These are phyloP conservation scores for Gastrolobium villosum DNA, from an alignment of 306 rosid species.

Conservation along the genomic window DNA sequence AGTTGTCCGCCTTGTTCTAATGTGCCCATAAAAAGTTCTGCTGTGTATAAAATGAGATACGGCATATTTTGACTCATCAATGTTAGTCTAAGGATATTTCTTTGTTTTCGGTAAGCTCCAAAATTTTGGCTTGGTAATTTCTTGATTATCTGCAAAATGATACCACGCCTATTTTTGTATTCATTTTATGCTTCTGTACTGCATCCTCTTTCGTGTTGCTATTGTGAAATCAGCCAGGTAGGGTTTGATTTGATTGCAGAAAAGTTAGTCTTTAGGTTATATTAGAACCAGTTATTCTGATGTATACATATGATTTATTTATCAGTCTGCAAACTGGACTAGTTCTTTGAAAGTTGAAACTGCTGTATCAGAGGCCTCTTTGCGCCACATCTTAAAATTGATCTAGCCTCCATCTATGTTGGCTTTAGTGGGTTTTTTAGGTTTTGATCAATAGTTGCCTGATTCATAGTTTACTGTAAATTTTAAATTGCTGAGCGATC, in stretches of 20 bases:
- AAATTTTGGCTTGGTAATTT: neutral
- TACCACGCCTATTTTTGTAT: conserved; percentile 3
- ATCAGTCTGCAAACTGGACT: conserved; percentile 2
- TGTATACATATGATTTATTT: conserved; percentile 8
- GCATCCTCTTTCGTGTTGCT: conserved; percentile 32
- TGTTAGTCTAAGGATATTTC: conserved; percentile 10
- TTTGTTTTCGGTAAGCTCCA: conserved; percentile 30
- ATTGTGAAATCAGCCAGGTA: neutral
- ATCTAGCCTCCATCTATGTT: conserved; percentile 32
- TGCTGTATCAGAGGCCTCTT: conserved; percentile 6
- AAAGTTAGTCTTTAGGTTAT: conserved; percentile 18
- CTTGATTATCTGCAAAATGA: neutral
- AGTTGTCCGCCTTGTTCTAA: neutral
- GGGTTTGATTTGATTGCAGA: conserved; percentile 28
- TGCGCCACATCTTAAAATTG: conserved; percentile 27
- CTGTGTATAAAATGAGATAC: conserved; percentile 2
- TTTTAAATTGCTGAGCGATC: conserved; percentile 21
- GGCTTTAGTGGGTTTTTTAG: conserved; percentile 8
- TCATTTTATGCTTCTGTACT: conserved; percentile 6
- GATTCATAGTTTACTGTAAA: conserved; percentile 23
- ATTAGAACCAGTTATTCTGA: conserved; percentile 9
- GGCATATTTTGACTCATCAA: conserved; percentile 9
- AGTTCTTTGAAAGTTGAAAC: conserved; percentile 38
- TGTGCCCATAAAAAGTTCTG: conserved; percentile 6
- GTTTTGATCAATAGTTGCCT: conserved; percentile 29